Percentiles rank a stretch among this genome's conserved stretches.
Evolutionary conservation across 1,284 basidiomycete genomes (phyloP).

Genomic region (Phlebopus sp.): DNA sequence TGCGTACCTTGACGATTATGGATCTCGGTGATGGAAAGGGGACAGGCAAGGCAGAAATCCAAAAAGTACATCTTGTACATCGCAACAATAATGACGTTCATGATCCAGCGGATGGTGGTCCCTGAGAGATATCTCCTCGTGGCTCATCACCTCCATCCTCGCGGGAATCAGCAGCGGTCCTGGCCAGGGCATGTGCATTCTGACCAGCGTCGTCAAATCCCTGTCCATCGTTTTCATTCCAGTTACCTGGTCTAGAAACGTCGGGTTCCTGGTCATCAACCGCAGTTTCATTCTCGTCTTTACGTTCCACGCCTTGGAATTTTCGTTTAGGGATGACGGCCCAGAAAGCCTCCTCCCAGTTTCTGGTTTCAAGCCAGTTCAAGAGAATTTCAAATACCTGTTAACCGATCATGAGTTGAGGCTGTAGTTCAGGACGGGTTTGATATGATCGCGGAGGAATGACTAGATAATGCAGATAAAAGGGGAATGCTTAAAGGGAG

Average conservation of each 20-base stretch:
- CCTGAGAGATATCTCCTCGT: neutral
- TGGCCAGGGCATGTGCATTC: no score
- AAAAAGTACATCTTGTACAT: no score
- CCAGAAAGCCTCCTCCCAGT: constrained; percentile 84
- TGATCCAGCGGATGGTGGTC: no score
- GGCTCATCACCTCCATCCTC: neutral
- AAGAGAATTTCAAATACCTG: constrained; percentile 87
- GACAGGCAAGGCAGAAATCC: no score
- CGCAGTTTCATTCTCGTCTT: neutral
- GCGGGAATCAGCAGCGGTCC: neutral
- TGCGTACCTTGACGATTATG: neutral
- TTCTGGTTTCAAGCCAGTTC: constrained; percentile 79
- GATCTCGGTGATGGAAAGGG: no score
- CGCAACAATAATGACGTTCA: no score
- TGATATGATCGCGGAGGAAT: neutral
- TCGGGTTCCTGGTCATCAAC: neutral
- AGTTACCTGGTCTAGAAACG: no score
- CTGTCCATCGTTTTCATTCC: no score
- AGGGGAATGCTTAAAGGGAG: neutral
- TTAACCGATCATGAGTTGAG: constrained; percentile 16
- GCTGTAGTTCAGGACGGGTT: neutral
- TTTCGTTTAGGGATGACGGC: constrained; percentile 89
- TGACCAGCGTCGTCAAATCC: no score
- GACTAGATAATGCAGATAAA: no score
- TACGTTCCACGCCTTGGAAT: constrained; percentile 40